These are phyloP conservation scores for Neofusicoccum cordaticola DNA, from an alignment of 2,329 filamentous ascomycete genomes.

Conservation along the genomic window DNA sequence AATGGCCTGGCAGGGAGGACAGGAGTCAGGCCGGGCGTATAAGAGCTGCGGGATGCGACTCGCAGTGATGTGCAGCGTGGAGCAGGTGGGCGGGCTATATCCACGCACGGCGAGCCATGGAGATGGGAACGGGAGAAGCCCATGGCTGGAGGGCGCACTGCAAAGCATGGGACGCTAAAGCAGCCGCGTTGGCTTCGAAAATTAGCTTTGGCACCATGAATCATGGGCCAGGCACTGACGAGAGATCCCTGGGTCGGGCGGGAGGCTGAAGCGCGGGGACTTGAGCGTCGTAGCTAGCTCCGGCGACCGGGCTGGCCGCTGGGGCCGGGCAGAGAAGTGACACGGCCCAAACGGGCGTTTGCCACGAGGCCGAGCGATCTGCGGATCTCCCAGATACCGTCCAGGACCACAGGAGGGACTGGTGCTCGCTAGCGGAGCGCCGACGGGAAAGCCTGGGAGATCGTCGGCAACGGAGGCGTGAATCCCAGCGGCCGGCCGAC, in stretches of 20 bases:
- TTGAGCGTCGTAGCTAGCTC: background rate
- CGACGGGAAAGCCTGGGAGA: background rate
- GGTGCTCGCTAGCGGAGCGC: background rate
- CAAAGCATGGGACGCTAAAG: slow-evolving; percentile 2
- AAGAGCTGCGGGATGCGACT: background rate
- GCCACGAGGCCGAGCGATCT: slow-evolving; percentile 11
- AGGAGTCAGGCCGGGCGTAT: background rate
- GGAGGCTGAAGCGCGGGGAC: slow-evolving; percentile 13
- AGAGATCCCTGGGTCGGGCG: background rate
- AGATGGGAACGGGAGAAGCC: background rate
- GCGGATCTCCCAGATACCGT: background rate
- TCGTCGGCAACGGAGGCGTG: background rate
- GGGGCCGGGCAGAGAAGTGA: background rate
- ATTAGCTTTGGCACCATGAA: slow-evolving; percentile 5
- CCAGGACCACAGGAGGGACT: background rate
- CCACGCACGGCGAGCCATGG: background rate
- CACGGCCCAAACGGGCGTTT: slow-evolving; percentile 5
- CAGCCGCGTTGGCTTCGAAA: slow-evolving; percentile 2
- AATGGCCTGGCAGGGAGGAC: background rate
- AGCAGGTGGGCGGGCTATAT: slow-evolving; percentile 4
- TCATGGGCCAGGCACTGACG: slow-evolving; percentile 2
- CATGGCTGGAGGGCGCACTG: background rate
- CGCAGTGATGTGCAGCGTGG: slow-evolving; percentile 2
- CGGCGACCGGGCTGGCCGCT: no score
- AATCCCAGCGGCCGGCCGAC: background rate